Base-by-base conservation (phyloP, 768 basidiomycete species). In the Termitomyces sp. region DNA sequence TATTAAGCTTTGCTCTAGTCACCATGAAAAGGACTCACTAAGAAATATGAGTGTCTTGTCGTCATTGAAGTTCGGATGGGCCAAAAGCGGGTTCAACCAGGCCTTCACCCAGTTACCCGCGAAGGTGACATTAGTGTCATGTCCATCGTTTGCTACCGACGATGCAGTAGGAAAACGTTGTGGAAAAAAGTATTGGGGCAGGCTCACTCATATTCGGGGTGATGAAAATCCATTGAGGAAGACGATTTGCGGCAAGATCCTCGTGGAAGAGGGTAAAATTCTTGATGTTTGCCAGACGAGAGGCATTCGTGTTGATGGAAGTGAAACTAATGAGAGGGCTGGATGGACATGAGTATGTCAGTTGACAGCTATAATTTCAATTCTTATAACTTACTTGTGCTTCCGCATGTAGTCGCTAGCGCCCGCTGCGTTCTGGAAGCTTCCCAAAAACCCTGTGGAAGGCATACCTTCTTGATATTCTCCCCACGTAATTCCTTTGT, bases 231-330 rank as follows among this genome's bases (percentile, higher is more conserved):
- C 83, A 86, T 51, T 85, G 84, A 13, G 83, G 77, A 40, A 86
- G 65, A 2, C 68, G 70, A 41, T 75, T 66, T 7, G 76, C 75
- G 20, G 73, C 74, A 18, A 84, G 68, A 57, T 86, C 85, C 31
- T 71, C 68, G 9, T 79, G 77, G 59, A 86, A 83, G 64, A 85
- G 75, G 54, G 85, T 85, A 63, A 84, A 86, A 64, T 82, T 85
- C 31, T 84, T 74, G 46, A 78, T 73, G 20, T 76, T 73, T 10
- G 61, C 58, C 10, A 70, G 67, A 38, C 84, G 80, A 0, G 65
- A 60, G 1, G 73, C 56, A 20, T 75, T 73, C 33, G 67, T 64
- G 4, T 77, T 71, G 27, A 85, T 68, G 0, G 78, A 80, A 64
- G 85, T 74, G 65, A 15, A 39, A 12, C 15, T 15, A 12, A 39